Base-by-base conservation (phyloP, 2,329 filamentous ascomycete genomes). In the Iodosphaeria phyllophila region DNA sequence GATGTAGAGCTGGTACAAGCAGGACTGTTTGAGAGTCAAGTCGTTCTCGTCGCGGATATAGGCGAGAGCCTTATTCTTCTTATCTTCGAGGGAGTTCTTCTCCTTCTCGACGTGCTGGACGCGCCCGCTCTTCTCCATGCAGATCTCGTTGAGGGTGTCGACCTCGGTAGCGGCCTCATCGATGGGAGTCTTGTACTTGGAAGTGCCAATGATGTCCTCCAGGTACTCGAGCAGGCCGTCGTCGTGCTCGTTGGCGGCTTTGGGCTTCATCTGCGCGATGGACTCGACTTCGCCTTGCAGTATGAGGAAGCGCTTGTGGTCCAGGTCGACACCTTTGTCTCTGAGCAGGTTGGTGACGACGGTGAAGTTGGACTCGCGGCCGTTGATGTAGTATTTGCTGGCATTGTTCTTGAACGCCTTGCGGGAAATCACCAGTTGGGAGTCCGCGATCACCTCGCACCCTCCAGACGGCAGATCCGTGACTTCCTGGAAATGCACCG, bases 61-160 rank as follows among this genome's bases (percentile, higher is more conserved):
- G 2, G 80, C 74, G 6, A 98, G 53, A 0, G 89, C 91, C 48
- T 84, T 83, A 44, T 95, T 75, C 53, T 98, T 98, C 58, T 93
- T 95, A 47, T 92, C 84, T 42, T 93, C 89, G 3, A 98, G 65
- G 23, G 72, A 63, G 35, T 78, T 80, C 59, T 82, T 93, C 50
- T 98, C 89, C 48, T 93, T 98, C 48, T 98, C 89, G 1, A 98
- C 89, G 41, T 93, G 86, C 50, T 95, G 83, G 2, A 98, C 89
- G 32, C 91, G 78, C 18, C 73, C 78, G 37, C 78, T 92, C 58
- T 98, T 98, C 49, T 98, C 89, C 39, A 82, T 62, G 43, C 89
- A 98, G 3, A 92, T 69, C 40, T 98, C 89, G 43, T 98, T 98
- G 27, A 95, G 64, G 1, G 71, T 73, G 50, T 98, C 89, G 0